Percentiles rank a stretch among this genome's conserved stretches.
Conservation (phyloP, 768 basidiomycete genomes). For the Floccularia luteovirens region DNA sequence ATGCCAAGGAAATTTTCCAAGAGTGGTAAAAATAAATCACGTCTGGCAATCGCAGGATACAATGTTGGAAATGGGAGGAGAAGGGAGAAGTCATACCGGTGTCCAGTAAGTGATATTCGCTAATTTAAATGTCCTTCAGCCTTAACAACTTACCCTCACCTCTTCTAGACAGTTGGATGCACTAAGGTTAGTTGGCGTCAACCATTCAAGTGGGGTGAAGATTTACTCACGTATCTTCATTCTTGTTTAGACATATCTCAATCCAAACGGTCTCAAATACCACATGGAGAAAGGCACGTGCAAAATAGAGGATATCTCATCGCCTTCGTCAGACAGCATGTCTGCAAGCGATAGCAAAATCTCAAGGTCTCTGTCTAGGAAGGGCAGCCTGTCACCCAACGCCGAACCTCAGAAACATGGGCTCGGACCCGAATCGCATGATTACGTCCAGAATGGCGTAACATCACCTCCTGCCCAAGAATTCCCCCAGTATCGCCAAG, state of each 20-base stretch:
- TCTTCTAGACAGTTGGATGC: conserved; percentile 34
- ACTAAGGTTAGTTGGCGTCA: conserved; percentile 36
- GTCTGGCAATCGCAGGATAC: not conserved
- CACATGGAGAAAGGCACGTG: conserved; percentile 64
- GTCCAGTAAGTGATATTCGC: conserved; percentile 31
- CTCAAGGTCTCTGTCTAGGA: too few species aligned
- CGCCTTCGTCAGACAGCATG: too few species aligned
- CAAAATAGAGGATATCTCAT: conserved; percentile 23
- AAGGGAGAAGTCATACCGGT: conserved; percentile 39
- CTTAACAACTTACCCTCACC: conserved; percentile 3
- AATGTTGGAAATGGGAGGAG: conserved; percentile 9
- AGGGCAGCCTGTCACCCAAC: too few species aligned
- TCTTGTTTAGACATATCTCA: conserved; percentile 42
- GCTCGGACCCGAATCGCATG: too few species aligned
- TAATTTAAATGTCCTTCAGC: not conserved
- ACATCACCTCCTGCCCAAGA: too few species aligned
- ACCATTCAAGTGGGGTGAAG: not conserved
- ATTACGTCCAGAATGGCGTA: too few species aligned
- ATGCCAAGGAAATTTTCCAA: not conserved
- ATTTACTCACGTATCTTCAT: conserved; percentile 3
- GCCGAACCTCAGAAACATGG: too few species aligned
- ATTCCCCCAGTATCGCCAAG: too few species aligned
- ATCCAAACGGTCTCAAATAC: conserved; percentile 62
- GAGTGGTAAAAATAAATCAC: not conserved
- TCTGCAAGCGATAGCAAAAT: too few species aligned